These are phyloP conservation scores for Ambrosia artemisiifolia DNA, from an alignment of 129 eudicot genomes.

Conservation along the genomic window DNA sequence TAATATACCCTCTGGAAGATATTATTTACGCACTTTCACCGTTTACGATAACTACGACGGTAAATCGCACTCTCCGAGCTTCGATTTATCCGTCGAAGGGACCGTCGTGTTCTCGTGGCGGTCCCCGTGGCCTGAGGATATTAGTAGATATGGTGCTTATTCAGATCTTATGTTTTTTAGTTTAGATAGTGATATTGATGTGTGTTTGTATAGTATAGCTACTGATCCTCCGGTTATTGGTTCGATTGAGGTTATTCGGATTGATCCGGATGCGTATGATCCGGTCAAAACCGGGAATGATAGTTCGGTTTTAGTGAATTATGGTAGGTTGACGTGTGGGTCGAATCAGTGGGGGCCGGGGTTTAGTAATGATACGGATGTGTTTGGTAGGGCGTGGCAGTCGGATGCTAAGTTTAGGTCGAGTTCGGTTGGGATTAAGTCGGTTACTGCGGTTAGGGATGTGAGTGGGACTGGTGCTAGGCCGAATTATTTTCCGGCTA, in stretches of 20 bases:
- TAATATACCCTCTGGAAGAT: conserved; percentile 46
- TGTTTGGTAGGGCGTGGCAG: conserved; percentile 86
- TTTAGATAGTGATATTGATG: conserved; percentile 50
- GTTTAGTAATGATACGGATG: conserved; percentile 77
- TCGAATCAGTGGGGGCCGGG: conserved; percentile 96
- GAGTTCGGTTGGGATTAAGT: conserved; percentile 26
- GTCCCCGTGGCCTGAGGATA: conserved; percentile 82
- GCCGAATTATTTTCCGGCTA: conserved; percentile 80
- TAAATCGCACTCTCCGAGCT: conserved; percentile 71
- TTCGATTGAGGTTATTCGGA: conserved; percentile 60
- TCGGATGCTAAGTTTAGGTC: conserved; percentile 55
- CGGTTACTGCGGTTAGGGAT: conserved; percentile 45
- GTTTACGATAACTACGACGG: conserved; percentile 95
- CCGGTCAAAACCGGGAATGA: conserved; percentile 36
- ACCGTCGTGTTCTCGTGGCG: conserved; percentile 78
- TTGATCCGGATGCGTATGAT: conserved; percentile 66
- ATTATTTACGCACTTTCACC: conserved; percentile 63
- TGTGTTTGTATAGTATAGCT: conserved; percentile 90
- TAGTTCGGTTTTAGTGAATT: conserved; percentile 63
- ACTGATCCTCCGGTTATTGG: conserved; percentile 91
- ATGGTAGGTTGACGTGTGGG: conserved; percentile 76
- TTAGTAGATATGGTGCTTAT: conserved; percentile 67
- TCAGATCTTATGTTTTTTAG: conserved; percentile 72
- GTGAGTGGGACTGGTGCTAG: conserved; percentile 36
- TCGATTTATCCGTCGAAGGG: conserved; percentile 80